These are phyloP conservation scores for Musa schizocarpa DNA, from an alignment of 176 grass and related monocot species.

Conservation along the genomic window DNA sequence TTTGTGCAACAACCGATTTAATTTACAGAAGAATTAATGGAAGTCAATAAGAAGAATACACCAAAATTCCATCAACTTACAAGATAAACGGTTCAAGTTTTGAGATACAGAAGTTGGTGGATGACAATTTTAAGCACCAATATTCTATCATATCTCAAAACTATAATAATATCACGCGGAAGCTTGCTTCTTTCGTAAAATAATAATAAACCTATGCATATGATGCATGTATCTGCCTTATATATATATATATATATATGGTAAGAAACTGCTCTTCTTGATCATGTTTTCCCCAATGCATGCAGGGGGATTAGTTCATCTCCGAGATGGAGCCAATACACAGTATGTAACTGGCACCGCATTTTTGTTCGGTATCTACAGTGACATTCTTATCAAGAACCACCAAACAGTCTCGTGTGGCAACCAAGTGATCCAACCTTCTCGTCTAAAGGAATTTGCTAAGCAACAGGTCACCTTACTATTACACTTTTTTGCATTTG, in stretches of 20 bases:
- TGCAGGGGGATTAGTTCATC: conserved; percentile 74
- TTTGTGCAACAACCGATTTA: neutral
- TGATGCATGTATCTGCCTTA: too few species aligned
- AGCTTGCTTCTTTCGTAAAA: too few species aligned
- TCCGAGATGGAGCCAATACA: conserved; percentile 86
- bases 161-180: too few species aligned
- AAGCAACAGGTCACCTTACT: conserved; percentile 40
- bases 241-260: too few species aligned
- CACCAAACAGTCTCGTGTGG: conserved; percentile 59
- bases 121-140: too few species aligned
- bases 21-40: neutral
- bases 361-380: conserved; percentile 65
- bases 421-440: conserved; percentile 23
- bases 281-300: neutral
- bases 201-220: too few species aligned
- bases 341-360: conserved; percentile 77
- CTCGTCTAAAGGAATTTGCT: conserved; percentile 58
- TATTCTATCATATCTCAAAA: too few species aligned
- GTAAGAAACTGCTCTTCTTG: too few species aligned
- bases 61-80: too few species aligned
- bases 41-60: neutral
- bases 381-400: conserved; percentile 50
- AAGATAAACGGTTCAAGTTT: too few species aligned
- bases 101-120: too few species aligned
- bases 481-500: too few species aligned